phyloP scores from a whole-genome alignment of 116 monocot genomes.

The Papilionanthe hybrid region DNA sequence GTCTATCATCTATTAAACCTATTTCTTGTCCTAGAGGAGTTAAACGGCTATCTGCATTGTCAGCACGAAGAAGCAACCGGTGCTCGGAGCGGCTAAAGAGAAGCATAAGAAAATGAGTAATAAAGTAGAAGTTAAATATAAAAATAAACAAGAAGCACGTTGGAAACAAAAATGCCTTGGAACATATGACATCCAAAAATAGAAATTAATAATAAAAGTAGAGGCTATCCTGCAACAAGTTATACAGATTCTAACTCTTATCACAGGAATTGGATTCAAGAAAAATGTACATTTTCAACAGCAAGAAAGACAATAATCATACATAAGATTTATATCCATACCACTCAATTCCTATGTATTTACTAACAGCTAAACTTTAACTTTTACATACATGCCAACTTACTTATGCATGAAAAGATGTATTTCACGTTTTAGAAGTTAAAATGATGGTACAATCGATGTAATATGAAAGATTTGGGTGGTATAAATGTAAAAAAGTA shows the following conservation, averaged over 20 bases:
- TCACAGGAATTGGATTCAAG: neutral
- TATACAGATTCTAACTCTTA: neutral
- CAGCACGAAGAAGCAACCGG: conserved; percentile 80
- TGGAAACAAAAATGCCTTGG: neutral
- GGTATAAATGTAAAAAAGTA: too few relatives aligned
- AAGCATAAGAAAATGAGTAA: neutral
- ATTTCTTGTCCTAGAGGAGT: conserved; percentile 91
- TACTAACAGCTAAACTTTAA: too few relatives aligned
- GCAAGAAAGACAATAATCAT: neutral
- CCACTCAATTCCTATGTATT: too few relatives aligned
- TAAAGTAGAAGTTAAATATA: neutral
- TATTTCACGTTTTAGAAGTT: too few relatives aligned
- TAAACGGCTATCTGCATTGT: conserved; percentile 96
- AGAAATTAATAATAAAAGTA: neutral
- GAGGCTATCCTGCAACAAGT: neutral
- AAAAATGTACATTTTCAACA: neutral
- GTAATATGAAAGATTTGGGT: too few relatives aligned
- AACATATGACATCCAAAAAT: neutral
- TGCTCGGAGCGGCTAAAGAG: conserved; percentile 85
- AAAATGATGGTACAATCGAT: too few relatives aligned
- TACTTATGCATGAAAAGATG: too few relatives aligned
- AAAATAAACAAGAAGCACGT: neutral
- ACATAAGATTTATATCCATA: neutral
- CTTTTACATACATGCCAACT: too few relatives aligned
- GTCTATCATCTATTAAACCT: conserved; percentile 93